These are phyloP conservation scores for Saccharomyces jurei DNA, from an alignment of 805 yeast genomes.

Conservation along the genomic window DNA sequence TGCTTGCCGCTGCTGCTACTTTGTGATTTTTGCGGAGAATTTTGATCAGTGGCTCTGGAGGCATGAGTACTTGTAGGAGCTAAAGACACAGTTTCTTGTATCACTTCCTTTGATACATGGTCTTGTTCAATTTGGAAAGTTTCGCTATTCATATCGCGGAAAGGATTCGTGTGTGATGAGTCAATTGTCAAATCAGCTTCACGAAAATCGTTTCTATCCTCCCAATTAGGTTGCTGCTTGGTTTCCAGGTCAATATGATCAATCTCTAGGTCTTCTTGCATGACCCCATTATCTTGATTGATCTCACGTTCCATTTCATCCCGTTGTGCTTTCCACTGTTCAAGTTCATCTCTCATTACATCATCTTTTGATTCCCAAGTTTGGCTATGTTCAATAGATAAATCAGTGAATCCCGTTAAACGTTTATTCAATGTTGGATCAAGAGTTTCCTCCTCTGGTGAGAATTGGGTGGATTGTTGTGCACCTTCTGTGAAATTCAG, in stretches of 20 bases:
- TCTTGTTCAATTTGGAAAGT: slow-evolving; percentile 15
- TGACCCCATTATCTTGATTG: neutral
- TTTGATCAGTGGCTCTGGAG: slow-evolving; percentile 1
- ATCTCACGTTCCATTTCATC: neutral
- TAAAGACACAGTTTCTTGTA: slow-evolving; percentile 1
- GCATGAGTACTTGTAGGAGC: neutral
- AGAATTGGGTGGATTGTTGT: slow-evolving; percentile 6
- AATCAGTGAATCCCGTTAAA: neutral
- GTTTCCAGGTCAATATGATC: slow-evolving; percentile 4
- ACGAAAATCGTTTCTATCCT: neutral
- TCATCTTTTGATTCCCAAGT: slow-evolving; percentile 9
- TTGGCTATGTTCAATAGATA: slow-evolving; percentile 1
- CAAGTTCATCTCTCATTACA: slow-evolving; percentile 11
- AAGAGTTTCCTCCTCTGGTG: slow-evolving; percentile 13
- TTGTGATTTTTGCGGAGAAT: slow-evolving; percentile 22
- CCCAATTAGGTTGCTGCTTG: slow-evolving; percentile 1
- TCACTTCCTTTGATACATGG: slow-evolving; percentile 6
- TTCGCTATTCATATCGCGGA: slow-evolving; percentile 21
- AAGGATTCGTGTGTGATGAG: slow-evolving; percentile 14
- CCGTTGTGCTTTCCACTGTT: slow-evolving; percentile 14
- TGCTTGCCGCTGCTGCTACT: slow-evolving; percentile 13
- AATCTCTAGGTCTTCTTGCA: slow-evolving; percentile 9
- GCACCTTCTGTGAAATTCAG: slow-evolving; percentile 24
- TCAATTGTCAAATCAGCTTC: slow-evolving; percentile 2
- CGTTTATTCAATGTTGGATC: slow-evolving; percentile 4